Evolutionary conservation across 176 grass and related monocot genomes (phyloP).

Genomic region (Eremochloa ophiuroides): DNA sequence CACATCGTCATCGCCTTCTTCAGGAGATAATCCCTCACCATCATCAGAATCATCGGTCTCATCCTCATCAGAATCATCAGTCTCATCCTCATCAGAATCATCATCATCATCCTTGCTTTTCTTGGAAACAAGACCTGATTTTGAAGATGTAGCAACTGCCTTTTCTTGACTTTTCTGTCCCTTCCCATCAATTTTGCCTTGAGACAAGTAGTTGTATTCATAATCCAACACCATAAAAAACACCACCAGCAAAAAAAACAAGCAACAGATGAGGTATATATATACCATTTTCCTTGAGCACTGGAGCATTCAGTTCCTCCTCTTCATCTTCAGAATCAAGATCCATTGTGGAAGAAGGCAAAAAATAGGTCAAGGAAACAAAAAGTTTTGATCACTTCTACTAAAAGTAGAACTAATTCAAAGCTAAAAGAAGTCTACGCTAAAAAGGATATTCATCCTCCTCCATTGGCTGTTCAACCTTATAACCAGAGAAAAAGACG

Average conservation of each 20-base stretch:
- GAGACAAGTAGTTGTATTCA: not conserved
- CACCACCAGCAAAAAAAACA: not conserved
- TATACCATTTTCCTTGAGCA: constrained; percentile 33
- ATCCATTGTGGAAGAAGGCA: constrained; percentile 22
- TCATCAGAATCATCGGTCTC: constrained; percentile 58
- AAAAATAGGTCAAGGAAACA: constrained; percentile 32
- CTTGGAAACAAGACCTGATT: constrained; percentile 28
- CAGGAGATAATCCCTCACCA: constrained; percentile 19
- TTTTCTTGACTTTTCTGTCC: constrained; percentile 31
- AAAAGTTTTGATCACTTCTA: not conserved
- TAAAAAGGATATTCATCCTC: constrained; percentile 62
- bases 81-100: constrained; percentile 48
- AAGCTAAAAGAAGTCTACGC: not conserved
- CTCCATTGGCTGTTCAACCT: constrained; percentile 32
- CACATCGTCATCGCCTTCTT: constrained; percentile 34
- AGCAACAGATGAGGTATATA: not conserved
- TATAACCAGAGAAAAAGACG: constrained; percentile 79
- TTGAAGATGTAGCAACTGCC: constrained; percentile 23
- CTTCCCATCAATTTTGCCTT: constrained; percentile 50
- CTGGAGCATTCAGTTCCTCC: constrained; percentile 1
- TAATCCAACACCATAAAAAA: not conserved
- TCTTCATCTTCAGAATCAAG: constrained; percentile 45
- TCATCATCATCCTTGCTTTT: constrained; percentile 24
- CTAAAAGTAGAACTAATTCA: not conserved
- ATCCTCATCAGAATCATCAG: constrained; percentile 41